A percentile compares a stretch with the other conserved stretches of the same genome.
These are phyloP conservation scores for Sclerotinia minor DNA, from an alignment of 2,329 filamentous ascomycete genomes.

Conservation along the genomic window DNA sequence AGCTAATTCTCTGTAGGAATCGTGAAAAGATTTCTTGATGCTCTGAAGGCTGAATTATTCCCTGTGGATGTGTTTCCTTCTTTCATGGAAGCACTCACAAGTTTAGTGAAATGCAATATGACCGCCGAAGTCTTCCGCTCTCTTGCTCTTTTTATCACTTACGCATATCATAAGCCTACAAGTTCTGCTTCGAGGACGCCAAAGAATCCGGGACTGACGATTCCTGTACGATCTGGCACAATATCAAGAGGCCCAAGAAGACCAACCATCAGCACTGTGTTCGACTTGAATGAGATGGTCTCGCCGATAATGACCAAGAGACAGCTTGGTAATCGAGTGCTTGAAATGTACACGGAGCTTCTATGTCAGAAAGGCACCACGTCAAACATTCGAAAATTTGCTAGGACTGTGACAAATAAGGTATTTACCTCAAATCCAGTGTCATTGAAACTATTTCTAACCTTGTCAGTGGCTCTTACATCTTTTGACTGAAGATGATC, in stretches of 20 bases:
- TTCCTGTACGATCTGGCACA: slow-evolving; percentile 43
- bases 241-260: slow-evolving; percentile 35
- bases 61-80: slow-evolving; percentile 69
- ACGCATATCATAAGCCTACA: slow-evolving; percentile 69
- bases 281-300: slow-evolving; percentile 40
- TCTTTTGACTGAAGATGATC: slow-evolving; percentile 81
- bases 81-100: slow-evolving; percentile 77
- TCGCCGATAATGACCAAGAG: slow-evolving; percentile 57
- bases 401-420: slow-evolving; percentile 92
- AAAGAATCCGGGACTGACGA: slow-evolving; percentile 49
- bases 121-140: slow-evolving; percentile 84
- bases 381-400: slow-evolving; percentile 78
- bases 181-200: slow-evolving; percentile 54
- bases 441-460: slow-evolving; percentile 39
- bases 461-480: slow-evolving; percentile 78
- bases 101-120: slow-evolving; percentile 76
- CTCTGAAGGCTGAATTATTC: slow-evolving; percentile 81
- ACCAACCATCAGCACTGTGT: slow-evolving; percentile 36
- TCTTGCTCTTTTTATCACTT: slow-evolving; percentile 89
- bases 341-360: slow-evolving; percentile 75
- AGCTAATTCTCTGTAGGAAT: slow-evolving; percentile 59
- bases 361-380: slow-evolving; percentile 72
- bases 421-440: slow-evolving; percentile 48
- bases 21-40: slow-evolving; percentile 85
- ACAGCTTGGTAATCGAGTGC: slow-evolving; percentile 71